Conservation (phyloP, 164 flowering plant species). For the Umbellularia californica region DNA sequence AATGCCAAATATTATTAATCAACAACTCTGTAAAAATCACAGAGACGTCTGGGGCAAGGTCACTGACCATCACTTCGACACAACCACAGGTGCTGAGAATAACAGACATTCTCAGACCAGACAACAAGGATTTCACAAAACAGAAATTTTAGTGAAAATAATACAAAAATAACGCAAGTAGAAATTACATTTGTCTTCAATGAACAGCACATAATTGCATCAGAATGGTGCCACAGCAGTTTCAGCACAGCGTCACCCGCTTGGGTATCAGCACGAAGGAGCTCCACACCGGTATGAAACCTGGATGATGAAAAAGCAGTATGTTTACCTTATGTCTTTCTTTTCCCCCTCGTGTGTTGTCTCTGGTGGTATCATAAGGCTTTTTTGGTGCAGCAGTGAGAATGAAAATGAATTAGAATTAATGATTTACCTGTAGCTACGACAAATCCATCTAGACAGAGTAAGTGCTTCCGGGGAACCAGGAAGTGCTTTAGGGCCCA, state of each 20-base stretch:
- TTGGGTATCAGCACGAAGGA: constrained; percentile 40
- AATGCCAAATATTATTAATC: no score
- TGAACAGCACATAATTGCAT: constrained; percentile 87
- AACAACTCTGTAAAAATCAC: no score
- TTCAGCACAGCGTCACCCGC: constrained; percentile 57
- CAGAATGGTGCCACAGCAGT: constrained; percentile 64
- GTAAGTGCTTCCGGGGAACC: constrained; percentile 83
- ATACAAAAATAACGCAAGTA: no score
- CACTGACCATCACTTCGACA: no score
- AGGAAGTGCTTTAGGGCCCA: constrained; percentile 43
- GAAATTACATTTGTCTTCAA: constrained; percentile 50
- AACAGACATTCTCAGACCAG: neutral
- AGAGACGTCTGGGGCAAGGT: no score
- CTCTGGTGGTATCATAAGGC: no score
- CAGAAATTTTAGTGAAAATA: no score
- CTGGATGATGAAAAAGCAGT: constrained; percentile 22
- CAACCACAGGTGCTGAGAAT: neutral
- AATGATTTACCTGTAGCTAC: constrained; percentile 64
- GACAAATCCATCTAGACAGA: constrained; percentile 69
- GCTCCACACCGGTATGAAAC: constrained; percentile 66
- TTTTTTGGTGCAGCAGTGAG: no score
- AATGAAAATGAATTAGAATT: neutral
- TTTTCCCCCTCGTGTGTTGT: no score
- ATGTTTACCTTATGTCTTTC: neutral
- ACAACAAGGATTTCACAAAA: neutral